phyloP scores from a whole-genome alignment of 2,329 filamentous ascomycete species.

The Sporothrix mexicana region DNA sequence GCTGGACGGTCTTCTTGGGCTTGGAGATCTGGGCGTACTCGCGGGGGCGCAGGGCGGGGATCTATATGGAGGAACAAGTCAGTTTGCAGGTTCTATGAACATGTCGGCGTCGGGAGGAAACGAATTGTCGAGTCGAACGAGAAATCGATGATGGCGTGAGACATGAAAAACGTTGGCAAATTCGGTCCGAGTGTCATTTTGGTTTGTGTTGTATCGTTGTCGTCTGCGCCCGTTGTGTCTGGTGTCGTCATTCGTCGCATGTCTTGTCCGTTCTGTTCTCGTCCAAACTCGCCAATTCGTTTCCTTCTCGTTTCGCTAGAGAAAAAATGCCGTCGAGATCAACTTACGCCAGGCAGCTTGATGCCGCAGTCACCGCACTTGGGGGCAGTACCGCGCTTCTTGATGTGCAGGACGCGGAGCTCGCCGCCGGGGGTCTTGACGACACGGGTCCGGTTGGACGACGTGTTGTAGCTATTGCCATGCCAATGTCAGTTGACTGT shows the following conservation, averaged over 20 bases:
- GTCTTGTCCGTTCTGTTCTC: neutral
- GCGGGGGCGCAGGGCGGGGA: slow-evolving; percentile 92
- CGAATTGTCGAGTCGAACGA: neutral
- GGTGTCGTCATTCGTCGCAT: neutral
- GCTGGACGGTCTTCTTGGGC: slow-evolving; percentile 99
- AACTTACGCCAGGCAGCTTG: slow-evolving; percentile 97
- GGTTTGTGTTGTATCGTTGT: neutral
- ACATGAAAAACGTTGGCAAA: neutral
- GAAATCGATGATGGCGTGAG: neutral
- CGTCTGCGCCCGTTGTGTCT: neutral
- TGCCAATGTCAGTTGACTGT: slow-evolving; percentile 29
- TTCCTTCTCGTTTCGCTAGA: neutral
- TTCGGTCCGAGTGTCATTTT: neutral
- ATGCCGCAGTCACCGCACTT: slow-evolving; percentile 99
- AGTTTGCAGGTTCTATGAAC: neutral
- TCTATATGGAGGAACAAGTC: slow-evolving; percentile 47
- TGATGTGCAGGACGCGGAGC: slow-evolving; percentile 97
- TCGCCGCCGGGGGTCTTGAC: slow-evolving; percentile 96
- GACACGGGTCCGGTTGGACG: slow-evolving; percentile 94
- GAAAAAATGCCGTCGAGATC: neutral
- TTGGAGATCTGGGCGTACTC: slow-evolving; percentile 97
- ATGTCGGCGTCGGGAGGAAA: neutral
- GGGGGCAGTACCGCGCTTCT: slow-evolving; percentile 97
- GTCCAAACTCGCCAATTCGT: neutral
- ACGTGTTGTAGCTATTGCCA: slow-evolving; percentile 88